Evolutionary conservation across 345 rosid genomes (phyloP), one percentile per base, ranked within the genome.

Genomic region (Eucalyptus sp.): DNA sequence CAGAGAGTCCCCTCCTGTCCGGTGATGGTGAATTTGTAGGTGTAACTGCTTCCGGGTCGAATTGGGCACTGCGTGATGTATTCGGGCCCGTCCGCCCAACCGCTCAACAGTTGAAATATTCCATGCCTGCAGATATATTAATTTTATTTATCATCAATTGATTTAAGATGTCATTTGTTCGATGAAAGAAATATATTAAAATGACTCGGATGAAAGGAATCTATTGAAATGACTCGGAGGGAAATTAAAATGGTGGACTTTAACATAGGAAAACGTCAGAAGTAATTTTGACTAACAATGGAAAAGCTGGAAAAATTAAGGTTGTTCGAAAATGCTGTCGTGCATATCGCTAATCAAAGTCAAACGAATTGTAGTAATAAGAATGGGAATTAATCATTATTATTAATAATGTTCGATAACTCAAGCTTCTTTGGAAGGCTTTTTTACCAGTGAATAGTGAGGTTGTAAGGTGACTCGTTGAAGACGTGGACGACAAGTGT

Each of bases 51-150:
- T 9, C 98, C 97, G 1, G 99, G 97, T 7, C 46, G 92, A 60
- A 96, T 95, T 25, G 99, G 97, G 86, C 99, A 96, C 33, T 97
- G 99, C 10, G 99, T 95, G 41, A 95, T 86, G 96, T 94, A 95
- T 27, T 62, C 89, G 4, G 98, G 98, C 29, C 99, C 99, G 84
- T 97, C 99, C 16, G 99, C 96, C 99, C 99, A 97, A 3, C 51
- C 92, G 66, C 94, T 96, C 60, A 94, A 79, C 56, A 54, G 33
- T 20, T 97, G 99, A 86, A 97, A 94, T 43, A 96, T 41, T 56
- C 99, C 99, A 60, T 97, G 99, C 99, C 99, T 97, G 84, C 86
- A 14, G 4, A 24, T 17, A 88, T 16, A 33, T 68, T 22, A 24
- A 62, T 24, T 33, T 87, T 3, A 13, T 51, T 7, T 20, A 14